These are phyloP conservation scores for Alnus rubra DNA, from an alignment of 306 rosid genomes.

Conservation along the genomic window DNA sequence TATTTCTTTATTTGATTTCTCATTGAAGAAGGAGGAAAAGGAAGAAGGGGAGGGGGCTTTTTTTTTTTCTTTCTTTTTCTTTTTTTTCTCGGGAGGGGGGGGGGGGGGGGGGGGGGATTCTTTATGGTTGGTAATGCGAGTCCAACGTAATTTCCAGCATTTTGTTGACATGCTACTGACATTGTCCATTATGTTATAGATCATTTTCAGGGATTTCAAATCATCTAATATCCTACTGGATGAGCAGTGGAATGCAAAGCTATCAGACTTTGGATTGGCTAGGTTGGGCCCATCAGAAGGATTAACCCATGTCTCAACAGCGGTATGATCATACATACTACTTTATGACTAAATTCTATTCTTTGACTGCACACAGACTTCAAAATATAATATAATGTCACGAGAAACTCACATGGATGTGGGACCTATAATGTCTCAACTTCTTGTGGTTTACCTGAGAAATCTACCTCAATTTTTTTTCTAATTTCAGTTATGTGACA, in stretches of 20 bases:
- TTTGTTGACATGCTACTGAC: slow-evolving; percentile 28
- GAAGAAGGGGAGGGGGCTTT: not conserved
- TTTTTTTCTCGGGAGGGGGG: too few species aligned
- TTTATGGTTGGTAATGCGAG: not conserved
- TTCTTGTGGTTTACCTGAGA: slow-evolving; percentile 6
- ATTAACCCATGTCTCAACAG: slow-evolving; percentile 91
- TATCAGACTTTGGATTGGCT: slow-evolving; percentile 93
- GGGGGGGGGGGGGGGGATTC: too few species aligned
- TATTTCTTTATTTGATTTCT: slow-evolving; percentile 15
- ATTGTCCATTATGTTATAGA: slow-evolving; percentile 40
- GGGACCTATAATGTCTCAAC: not conserved
- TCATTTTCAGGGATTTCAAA: slow-evolving; percentile 97
- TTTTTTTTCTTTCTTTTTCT: too few species aligned
- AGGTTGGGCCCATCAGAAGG: slow-evolving; percentile 97
- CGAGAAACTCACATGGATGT: not conserved
- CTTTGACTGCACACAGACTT: not conserved
- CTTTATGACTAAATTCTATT: slow-evolving; percentile 8
- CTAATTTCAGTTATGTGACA: not conserved
- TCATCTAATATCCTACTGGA: slow-evolving; percentile 94
- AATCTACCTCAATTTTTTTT: not conserved
- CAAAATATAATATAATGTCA: slow-evolving; percentile 10
- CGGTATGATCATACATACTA: slow-evolving; percentile 57
- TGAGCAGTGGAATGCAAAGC: slow-evolving; percentile 94
- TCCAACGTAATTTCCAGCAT: slow-evolving; percentile 23
- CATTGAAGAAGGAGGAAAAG: slow-evolving; percentile 8